Evolutionary conservation across 306 rosid species (phyloP).

Genomic region (Glycine tomentella): DNA sequence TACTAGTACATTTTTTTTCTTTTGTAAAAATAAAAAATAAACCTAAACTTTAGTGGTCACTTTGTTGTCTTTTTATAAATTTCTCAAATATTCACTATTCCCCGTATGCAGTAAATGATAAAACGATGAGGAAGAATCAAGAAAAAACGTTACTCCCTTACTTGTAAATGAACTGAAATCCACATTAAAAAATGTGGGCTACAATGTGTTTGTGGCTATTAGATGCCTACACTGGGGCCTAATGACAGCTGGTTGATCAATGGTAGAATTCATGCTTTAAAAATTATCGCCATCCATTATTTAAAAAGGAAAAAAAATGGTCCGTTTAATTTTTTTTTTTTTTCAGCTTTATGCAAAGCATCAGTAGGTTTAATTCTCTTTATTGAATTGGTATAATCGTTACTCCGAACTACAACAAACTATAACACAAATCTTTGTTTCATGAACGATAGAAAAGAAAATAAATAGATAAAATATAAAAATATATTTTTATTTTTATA

Average conservation of each 20-base stretch:
- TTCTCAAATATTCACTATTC: constrained; percentile 18
- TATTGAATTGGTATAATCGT: too few relatives aligned
- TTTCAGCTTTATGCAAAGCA: background rate
- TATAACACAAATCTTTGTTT: too few relatives aligned
- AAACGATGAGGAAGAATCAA: too few relatives aligned
- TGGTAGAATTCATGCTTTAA: background rate
- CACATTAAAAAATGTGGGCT: constrained; percentile 1
- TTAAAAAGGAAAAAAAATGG: background rate
- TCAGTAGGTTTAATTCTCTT: background rate
- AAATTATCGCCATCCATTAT: background rate
- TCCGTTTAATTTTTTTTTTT: background rate
- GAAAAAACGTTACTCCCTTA: background rate
- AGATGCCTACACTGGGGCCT: constrained; percentile 3
- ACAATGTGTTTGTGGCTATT: background rate
- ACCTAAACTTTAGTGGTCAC: background rate
- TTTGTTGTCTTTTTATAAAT: constrained; percentile 1
- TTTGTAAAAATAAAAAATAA: background rate
- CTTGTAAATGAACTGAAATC: background rate
- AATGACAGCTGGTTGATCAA: background rate
- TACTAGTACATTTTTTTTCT: background rate
- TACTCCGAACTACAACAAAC: too few relatives aligned
- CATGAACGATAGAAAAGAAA: too few relatives aligned
- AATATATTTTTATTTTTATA: background rate
- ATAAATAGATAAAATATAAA: background rate
- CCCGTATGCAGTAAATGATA: background rate